These are phyloP conservation scores for Salix udensis DNA, from an alignment of 345 rosid genomes.

Conservation along the genomic window DNA sequence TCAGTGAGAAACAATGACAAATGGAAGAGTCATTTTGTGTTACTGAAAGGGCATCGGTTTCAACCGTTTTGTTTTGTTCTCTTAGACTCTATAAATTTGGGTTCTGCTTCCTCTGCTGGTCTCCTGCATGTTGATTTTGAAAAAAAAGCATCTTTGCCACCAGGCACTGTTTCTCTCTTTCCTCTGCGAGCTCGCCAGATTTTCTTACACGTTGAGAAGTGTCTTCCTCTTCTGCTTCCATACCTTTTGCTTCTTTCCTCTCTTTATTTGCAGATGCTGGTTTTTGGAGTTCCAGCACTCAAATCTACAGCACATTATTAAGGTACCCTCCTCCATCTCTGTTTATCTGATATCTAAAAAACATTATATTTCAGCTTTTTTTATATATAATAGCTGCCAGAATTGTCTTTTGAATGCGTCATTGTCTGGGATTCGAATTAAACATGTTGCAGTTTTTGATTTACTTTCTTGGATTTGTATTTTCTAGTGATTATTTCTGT, in stretches of 20 bases:
- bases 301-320: too few species aligned
- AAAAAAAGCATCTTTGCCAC: constrained; percentile 11
- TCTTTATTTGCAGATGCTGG: too few species aligned
- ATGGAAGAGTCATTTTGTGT: background rate
- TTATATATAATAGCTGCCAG: too few species aligned
- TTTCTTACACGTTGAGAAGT: background rate
- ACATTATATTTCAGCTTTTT: too few species aligned
- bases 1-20: background rate
- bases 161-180: background rate
- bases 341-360: too few species aligned
- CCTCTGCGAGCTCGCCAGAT: constrained; percentile 1
- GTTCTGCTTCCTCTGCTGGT: background rate
- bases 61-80: constrained; percentile 2
- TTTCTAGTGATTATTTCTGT: too few species aligned
- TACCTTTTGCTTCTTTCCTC: background rate
- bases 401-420: too few species aligned
- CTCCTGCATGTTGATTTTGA: constrained; percentile 5
- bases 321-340: too few species aligned
- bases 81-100: background rate
- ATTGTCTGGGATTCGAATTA: too few species aligned
- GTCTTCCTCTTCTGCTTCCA: background rate
- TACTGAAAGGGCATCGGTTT: constrained; percentile 2
- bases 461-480: too few species aligned
- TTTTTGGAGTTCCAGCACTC: too few species aligned
- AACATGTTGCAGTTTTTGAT: too few species aligned